Evolutionary conservation across 768 basidiomycete species (phyloP), one percentile per base, ranked within the genome.

Genomic region (Suillus bovinus): DNA sequence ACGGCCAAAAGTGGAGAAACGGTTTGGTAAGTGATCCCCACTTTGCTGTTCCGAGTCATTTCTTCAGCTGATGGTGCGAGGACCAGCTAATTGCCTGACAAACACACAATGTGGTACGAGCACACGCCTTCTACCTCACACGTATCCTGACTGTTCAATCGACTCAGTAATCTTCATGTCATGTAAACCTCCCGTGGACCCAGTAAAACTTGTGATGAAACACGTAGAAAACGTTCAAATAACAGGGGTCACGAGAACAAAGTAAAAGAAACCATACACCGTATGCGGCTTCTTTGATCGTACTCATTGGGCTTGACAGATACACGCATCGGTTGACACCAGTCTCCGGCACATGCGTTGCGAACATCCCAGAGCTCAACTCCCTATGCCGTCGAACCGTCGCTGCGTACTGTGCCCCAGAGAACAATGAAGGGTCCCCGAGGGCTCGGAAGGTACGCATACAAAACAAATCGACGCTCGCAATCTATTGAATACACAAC

Each of bases 121-220:
- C 47, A 5, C 17, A 14, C 29, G 33, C 14, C 44, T 9, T 60
- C 61, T 29, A 61, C 39, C 49, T 7, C 7, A 59, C 8, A 39
- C 53, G 22, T 10, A 47, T 41, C 54, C 55, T 20, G 22, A 44
- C 57, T 67, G 36, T 65, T 39, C 27, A n/a, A n/a, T n/a, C 61
- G 38, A 20, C 38, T 44, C 8, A 94, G 92, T 93, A 16, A 76
- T 91, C 31, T 93, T 92, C 72, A 88, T 94, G 50, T 87, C 90
- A 11, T 93, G 90, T 72, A 89, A 84, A 72, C 79, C 86, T 1
- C 92, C 92, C 0, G 80, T 93, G 27, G 87, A 94, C 70, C 91
- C 93, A 1, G 86, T 93, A 22, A 78, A 84, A 64, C 77, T 94
- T 20, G 84, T 91, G 31, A 69, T 82, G 22, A 84, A 82, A 56